phyloP scores from a whole-genome alignment of 371 early-diverging fungal genomes.

The Mucor mucedo region DNA sequence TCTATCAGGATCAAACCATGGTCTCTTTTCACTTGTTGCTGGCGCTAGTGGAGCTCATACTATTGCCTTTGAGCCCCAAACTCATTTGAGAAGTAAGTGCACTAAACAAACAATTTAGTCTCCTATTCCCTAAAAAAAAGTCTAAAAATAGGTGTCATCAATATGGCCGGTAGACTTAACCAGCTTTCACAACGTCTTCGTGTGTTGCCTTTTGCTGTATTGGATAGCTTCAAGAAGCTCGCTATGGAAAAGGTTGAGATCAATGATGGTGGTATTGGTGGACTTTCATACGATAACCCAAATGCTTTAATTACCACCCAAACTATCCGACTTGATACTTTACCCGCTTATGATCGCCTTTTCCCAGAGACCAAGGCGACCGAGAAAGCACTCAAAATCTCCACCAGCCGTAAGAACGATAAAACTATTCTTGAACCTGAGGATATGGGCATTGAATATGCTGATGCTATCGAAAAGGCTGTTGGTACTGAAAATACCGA shows the following conservation, averaged over 20 bases:
- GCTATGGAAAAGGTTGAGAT: slow-evolving; percentile 48
- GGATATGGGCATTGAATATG: slow-evolving; percentile 40
- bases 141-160: slow-evolving; percentile 45
- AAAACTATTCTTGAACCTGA: slow-evolving; percentile 28
- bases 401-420: slow-evolving; percentile 10
- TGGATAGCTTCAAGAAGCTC: slow-evolving; percentile 45
- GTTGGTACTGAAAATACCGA: not conserved
- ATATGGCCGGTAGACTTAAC: slow-evolving; percentile 44
- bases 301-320: slow-evolving; percentile 42
- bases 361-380: slow-evolving; percentile 23
- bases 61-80: slow-evolving; percentile 56
- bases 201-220: slow-evolving; percentile 51
- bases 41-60: slow-evolving; percentile 52
- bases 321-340: slow-evolving; percentile 47
- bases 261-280: slow-evolving; percentile 51
- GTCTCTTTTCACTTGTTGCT: slow-evolving; percentile 54
- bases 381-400: slow-evolving; percentile 11
- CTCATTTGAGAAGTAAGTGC: slow-evolving; percentile 41
- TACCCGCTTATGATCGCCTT: slow-evolving; percentile 42
- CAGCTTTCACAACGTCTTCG: slow-evolving; percentile 43
- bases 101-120: not conserved
- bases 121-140: not conserved
- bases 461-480: slow-evolving; percentile 19
- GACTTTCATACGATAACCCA: slow-evolving; percentile 35
- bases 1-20: slow-evolving; percentile 49